Evolutionary conservation across 140 eudicot genomes (phyloP), one percentile per base, ranked within the genome.

Genomic region (Eryngium alpinum): DNA sequence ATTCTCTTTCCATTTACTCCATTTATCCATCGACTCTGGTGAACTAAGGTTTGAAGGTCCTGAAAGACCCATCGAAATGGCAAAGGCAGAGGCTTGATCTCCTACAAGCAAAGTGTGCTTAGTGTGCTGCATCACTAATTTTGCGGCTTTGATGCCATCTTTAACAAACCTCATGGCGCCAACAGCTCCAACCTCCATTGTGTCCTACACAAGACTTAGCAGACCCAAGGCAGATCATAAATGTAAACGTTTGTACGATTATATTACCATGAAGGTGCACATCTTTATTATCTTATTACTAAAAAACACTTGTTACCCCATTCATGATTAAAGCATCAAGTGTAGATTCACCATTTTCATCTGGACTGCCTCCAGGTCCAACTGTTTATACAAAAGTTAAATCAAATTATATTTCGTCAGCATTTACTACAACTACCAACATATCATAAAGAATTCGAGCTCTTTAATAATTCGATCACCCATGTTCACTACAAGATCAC

Each of bases 301-400:
- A 67, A 67, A 66, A 33, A 83, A 43, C 28, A 52, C 83, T 57
- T 38, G 80, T 88, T 94, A 94, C 97, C 95, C 99, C 97, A 60
- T 92, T 88, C 97, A 94, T 94, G 89, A 94, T 85, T 86, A 92
- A 78, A 72, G 98, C 98, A 86, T 94, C 99, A 19, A 92, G 82
- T 32, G 99, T 92, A 67, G 93, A 85, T 89, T 94, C 99, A 38
- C 97, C 90, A 79, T 91, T 88, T 88, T 94, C 99, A 85, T 94
- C 97, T 79, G 99, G 99, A 81, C 97, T 94, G 72, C 99, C 99
- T 84, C 99, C 99, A 77, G 99, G 99, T 72, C 99, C 99, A 92
- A 94, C 99, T 94, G 89, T 75, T 80, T 57, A 79, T 24, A 81
- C 63, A 69, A 66, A 25, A 14, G 22, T 72, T 10, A 27, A 72